Percentiles rank a stretch among this genome's conserved stretches.
phyloP scores from a whole-genome alignment of 192 early-diverging fungal species.

The Backusella morwellensis region DNA sequence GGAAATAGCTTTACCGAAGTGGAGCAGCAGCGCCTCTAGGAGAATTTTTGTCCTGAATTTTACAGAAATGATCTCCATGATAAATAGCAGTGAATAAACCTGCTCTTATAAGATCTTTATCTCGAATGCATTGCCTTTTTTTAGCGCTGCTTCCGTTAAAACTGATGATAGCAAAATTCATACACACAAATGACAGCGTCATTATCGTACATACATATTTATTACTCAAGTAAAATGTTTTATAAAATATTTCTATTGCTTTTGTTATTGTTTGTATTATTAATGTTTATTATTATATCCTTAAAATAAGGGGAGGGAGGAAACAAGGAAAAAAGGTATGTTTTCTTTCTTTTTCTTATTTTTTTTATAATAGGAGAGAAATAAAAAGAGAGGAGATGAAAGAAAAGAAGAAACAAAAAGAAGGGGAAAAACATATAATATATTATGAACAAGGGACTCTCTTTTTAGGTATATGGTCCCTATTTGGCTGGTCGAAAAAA shows the following conservation, averaged over 20 bases:
- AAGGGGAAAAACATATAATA: neutral
- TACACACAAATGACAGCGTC: neutral
- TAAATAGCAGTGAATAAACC: slow-evolving; percentile 22
- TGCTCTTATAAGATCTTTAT: slow-evolving; percentile 27
- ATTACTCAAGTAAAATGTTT: neutral
- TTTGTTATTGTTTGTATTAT: neutral
- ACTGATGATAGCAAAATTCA: neutral
- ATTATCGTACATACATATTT: neutral
- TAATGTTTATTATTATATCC: neutral
- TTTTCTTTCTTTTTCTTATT: neutral
- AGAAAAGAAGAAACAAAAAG: neutral
- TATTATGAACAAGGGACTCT: neutral
- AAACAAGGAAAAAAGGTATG: neutral
- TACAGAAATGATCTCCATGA: slow-evolving; percentile 43
- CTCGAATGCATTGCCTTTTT: slow-evolving; percentile 38
- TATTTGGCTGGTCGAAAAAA: neutral
- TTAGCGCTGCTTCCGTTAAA: slow-evolving; percentile 33
- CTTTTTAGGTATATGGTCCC: neutral
- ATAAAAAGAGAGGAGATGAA: neutral
- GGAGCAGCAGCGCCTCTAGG: slow-evolving; percentile 74
- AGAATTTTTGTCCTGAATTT: slow-evolving; percentile 63
- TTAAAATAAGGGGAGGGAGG: neutral
- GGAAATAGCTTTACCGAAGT: slow-evolving; percentile 71
- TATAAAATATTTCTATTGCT: neutral
- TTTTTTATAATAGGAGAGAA: neutral